Percentiles rank a stretch among this genome's conserved stretches.
Conservation (phyloP, 2,329 filamentous ascomycete species). For the Paecilomyces sp. region DNA sequence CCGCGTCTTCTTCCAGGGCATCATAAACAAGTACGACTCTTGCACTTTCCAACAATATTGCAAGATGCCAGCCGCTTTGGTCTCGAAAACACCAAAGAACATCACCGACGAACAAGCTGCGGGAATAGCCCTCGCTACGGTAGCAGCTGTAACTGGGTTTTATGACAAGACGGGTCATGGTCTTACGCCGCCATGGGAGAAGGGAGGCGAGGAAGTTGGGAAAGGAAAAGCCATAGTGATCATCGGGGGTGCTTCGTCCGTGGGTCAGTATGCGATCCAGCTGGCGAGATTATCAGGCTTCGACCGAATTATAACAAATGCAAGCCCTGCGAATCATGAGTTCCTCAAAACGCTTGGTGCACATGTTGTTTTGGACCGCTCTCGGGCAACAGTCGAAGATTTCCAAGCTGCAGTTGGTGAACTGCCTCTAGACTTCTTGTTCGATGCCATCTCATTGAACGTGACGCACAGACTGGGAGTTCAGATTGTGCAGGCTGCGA, state of each 20-base stretch:
- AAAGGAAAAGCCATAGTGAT: constrained; percentile 14
- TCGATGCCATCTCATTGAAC: constrained; percentile 21
- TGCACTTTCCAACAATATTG: constrained; percentile 33
- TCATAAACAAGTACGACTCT: constrained; percentile 20
- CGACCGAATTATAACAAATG: constrained; percentile 24
- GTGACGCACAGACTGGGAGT: constrained; percentile 24
- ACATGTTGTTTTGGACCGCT: constrained; percentile 20
- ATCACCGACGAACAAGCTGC: constrained; percentile 23
- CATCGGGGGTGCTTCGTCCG: constrained; percentile 28
- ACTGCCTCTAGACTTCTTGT: constrained; percentile 21
- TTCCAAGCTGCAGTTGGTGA: constrained; percentile 17
- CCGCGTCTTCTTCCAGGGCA: constrained; percentile 29
- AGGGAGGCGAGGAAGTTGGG: constrained; percentile 12
- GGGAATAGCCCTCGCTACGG: constrained; percentile 11
- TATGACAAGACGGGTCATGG: constrained; percentile 6
- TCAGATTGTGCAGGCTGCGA: not conserved
- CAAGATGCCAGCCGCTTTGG: constrained; percentile 24
- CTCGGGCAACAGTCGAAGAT: constrained; percentile 7
- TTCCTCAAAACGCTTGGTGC: constrained; percentile 13
- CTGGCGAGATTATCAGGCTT: constrained; percentile 27
- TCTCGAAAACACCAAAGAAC: constrained; percentile 22
- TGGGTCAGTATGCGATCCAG: constrained; percentile 29
- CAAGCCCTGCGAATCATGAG: constrained; percentile 18
- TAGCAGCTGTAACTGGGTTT: not conserved
- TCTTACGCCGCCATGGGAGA: constrained; percentile 22